These are phyloP conservation scores for Takashimella koratensis DNA, from an alignment of 1,284 basidiomycete genomes.

Conservation along the genomic window DNA sequence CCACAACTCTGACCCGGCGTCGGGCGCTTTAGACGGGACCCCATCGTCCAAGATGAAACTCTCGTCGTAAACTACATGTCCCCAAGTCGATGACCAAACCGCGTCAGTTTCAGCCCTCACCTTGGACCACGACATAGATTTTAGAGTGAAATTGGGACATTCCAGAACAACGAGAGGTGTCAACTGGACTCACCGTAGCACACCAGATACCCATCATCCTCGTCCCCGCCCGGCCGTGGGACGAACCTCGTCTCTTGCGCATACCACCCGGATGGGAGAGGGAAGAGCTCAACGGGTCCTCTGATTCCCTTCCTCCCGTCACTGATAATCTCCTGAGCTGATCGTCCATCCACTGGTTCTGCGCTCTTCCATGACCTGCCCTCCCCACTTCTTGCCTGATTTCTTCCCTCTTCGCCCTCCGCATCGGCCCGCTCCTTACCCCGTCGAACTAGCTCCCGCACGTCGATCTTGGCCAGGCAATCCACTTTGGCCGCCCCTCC, in stretches of 20 bases:
- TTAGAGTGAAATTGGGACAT: neutral
- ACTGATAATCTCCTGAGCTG: conserved; percentile 43
- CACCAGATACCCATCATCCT: conserved; percentile 53
- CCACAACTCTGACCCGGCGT: conserved; percentile 50
- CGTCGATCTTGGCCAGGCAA: conserved; percentile 52
- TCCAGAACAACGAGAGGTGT: too few species aligned
- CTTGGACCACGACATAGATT: too few species aligned
- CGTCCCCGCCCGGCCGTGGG: conserved; percentile 30
- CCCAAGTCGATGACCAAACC: neutral
- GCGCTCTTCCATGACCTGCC: conserved; percentile 7
- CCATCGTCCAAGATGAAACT: conserved; percentile 43
- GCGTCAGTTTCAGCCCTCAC: too few species aligned
- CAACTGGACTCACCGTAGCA: conserved; percentile 45
- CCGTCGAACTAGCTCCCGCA: conserved; percentile 35
- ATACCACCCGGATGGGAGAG: conserved; percentile 48
- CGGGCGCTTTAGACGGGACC: conserved; percentile 37
- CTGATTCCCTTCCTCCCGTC: conserved; percentile 17
- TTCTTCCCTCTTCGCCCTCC: neutral
- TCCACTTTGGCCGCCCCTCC: conserved; percentile 54
- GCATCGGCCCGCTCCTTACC: conserved; percentile 34
- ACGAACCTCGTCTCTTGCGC: conserved; percentile 53
- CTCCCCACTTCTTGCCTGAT: conserved; percentile 16
- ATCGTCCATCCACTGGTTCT: conserved; percentile 46
- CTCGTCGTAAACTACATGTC: conserved; percentile 50
- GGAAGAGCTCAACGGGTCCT: conserved; percentile 48